A percentile compares a stretch with the other conserved stretches of the same genome.
Evolutionary conservation across 176 grass and related monocot species (phyloP).

Genomic region (Musa beccarii): DNA sequence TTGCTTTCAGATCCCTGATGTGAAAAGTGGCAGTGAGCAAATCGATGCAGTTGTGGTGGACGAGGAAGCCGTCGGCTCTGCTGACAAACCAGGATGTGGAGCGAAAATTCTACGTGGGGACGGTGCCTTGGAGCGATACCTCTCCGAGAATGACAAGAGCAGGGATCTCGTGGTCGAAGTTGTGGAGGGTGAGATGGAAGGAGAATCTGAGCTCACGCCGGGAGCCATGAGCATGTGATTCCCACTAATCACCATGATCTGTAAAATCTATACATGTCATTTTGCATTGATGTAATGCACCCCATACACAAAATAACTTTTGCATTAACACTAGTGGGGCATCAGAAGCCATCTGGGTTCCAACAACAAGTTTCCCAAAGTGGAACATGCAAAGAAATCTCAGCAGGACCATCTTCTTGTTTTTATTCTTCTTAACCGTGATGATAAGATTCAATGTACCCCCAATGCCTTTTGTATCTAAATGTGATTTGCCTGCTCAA

Average conservation of each 20-base stretch:
- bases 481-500: no score
- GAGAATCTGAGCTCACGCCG: slow-evolving; percentile 63
- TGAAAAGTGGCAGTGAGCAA: slow-evolving; percentile 58
- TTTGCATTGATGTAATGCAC: background rate
- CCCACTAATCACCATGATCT: background rate
- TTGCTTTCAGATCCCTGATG: slow-evolving; percentile 72
- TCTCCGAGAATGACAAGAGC: slow-evolving; percentile 39
- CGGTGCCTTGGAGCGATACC: slow-evolving; percentile 60
- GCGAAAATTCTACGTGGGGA: slow-evolving; percentile 82
- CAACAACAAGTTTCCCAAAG: background rate
- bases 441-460: no score
- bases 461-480: no score
- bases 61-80: slow-evolving; percentile 69
- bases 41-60: slow-evolving; percentile 94
- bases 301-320: background rate
- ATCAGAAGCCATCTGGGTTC: slow-evolving; percentile 30
- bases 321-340: background rate
- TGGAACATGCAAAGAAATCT: no score
- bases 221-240: slow-evolving; percentile 73
- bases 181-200: slow-evolving; percentile 50
- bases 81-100: slow-evolving; percentile 61
- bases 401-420: no score
- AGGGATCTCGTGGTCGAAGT: slow-evolving; percentile 27
- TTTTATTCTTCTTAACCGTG: no score
- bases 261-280: background rate